A percentile compares a stretch with the other conserved stretches of the same genome.
phyloP scores from a whole-genome alignment of 2,329 filamentous ascomycete species.

The Emydomyces testavorans region DNA sequence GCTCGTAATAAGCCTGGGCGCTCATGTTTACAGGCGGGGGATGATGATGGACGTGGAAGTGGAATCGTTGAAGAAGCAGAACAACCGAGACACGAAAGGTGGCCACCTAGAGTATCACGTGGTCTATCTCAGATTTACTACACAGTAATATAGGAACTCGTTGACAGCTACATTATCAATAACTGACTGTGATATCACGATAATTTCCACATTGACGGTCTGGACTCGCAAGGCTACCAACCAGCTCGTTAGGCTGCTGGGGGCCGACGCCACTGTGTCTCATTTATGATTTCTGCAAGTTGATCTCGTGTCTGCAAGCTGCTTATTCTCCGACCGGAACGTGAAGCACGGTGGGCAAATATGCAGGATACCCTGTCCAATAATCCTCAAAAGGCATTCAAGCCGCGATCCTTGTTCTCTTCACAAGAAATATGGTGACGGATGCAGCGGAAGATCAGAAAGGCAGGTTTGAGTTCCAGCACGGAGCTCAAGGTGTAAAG shows the following conservation, averaged over 20 bases:
- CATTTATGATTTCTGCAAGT: background rate
- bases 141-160: too few species aligned
- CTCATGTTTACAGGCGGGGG: conserved; percentile 32
- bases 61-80: background rate
- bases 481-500: too few species aligned
- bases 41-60: background rate
- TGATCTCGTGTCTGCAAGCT: background rate
- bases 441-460: background rate
- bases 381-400: background rate
- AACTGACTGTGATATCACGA: background rate
- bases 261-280: background rate
- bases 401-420: background rate
- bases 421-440: background rate
- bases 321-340: background rate
- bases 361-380: background rate
- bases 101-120: background rate
- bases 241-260: background rate
- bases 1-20: conserved; percentile 64
- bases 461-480: background rate
- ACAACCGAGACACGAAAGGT: background rate
- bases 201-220: too few species aligned
- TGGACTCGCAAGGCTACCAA: background rate
- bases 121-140: too few species aligned
- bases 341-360: background rate
- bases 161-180: too few species aligned